A percentile compares a stretch with the other conserved stretches of the same genome.
These are phyloP conservation scores for Gossypium anomalum DNA, from an alignment of 345 rosid species.

Conservation along the genomic window DNA sequence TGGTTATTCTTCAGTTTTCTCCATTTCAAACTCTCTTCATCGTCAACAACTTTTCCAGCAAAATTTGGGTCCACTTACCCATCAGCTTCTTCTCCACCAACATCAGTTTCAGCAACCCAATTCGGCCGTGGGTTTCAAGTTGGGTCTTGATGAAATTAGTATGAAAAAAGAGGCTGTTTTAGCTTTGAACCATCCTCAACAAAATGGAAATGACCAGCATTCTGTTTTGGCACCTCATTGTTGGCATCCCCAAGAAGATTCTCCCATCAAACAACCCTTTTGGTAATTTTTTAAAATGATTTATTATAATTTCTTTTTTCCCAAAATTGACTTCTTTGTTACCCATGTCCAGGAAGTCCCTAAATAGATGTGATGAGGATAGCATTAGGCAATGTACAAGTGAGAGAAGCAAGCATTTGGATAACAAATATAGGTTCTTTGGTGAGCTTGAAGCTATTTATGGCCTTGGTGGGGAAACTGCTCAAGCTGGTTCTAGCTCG, in stretches of 20 bases:
- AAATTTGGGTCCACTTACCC: constrained; percentile 10
- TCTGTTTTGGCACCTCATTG: constrained; percentile 19
- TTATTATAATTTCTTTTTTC: not conserved
- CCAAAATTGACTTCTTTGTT: not conserved
- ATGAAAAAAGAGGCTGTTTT: not conserved
- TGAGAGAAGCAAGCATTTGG: constrained; percentile 25
- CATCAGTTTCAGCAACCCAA: constrained; percentile 22
- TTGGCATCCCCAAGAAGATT: constrained; percentile 39
- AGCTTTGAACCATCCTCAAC: constrained; percentile 10
- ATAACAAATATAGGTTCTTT: constrained; percentile 21
- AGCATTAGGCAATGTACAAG: constrained; percentile 3
- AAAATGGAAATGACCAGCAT: constrained; percentile 12
- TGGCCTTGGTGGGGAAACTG: constrained; percentile 20
- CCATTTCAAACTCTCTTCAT: constrained; percentile 22
- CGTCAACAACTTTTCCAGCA: not conserved
- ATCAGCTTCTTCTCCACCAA: constrained; percentile 21
- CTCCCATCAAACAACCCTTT: constrained; percentile 29
- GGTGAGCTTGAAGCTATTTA: constrained; percentile 46
- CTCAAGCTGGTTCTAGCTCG: constrained; percentile 37
- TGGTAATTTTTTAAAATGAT: constrained; percentile 27
- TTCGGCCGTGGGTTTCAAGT: constrained; percentile 27
- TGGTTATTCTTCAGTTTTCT: constrained; percentile 21
- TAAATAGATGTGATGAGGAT: constrained; percentile 1
- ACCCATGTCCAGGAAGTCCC: constrained; percentile 28
- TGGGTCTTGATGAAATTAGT: constrained; percentile 29